Base-by-base conservation (phyloP, 2,329 filamentous ascomycete species). In the Ceratocystis alfenasii region DNA sequence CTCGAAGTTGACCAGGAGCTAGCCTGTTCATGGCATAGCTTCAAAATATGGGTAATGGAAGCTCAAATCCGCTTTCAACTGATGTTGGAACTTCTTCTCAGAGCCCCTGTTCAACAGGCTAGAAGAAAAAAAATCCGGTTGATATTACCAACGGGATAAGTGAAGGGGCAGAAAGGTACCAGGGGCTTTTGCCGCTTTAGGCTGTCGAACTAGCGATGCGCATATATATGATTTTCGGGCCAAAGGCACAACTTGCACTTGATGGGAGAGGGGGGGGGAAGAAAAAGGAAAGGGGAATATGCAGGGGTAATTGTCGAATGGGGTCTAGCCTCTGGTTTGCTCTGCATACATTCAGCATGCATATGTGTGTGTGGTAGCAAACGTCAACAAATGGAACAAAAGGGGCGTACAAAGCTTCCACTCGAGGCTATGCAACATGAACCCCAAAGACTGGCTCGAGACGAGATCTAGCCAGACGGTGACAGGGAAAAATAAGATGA, bases 81-180 rank as follows among this genome's bases (percentile, higher is more conserved):
- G 28, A n/a, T 59, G 55, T 59, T 59, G 55, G 55, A 30, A n/a
- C 55, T 59, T 59, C 55, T 59, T 36, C 55, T 30, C 30, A n/a
- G 28, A 25, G 55, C 25, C 55, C 25, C 55, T 59, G 55, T n/a
- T n/a, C 17, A 20, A 36, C 20, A 36, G 20, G 17, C 17, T 36
- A 25, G 55, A 59, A 59, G 33, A 30, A 30, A 36, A 59, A 17
- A 57, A 57, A n/a, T 20, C 25, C 15, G 17, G 22, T 57, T 57
- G 12, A 57, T 57, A 57, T 57, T 57, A 33, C 28, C 22, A 57
- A 17, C 5, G 28, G 28, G 6, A 33, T 28, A 33, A 28, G 53
- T 30, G 22, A 57, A n/a, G 53, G 22, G 55, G 17, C 10, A 59
- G 28, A 59, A 36, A 59, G 55, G 55, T 59, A 36, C 55, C 55